Conservation (phyloP, 2,329 filamentous ascomycete genomes). For the Didymella sp. region DNA sequence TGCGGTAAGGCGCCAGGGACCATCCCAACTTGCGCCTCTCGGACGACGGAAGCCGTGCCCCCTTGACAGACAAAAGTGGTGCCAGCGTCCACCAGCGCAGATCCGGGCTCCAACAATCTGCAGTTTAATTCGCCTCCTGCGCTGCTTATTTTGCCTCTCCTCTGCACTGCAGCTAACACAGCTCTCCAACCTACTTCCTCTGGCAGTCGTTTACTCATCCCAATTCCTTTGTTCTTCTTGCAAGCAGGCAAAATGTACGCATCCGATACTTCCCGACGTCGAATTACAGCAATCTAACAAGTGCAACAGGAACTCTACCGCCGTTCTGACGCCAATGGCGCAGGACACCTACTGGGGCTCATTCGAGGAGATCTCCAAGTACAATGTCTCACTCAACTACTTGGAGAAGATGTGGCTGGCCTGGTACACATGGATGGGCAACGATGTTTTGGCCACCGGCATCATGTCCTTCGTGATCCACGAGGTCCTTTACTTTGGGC, state of each 20-base stretch:
- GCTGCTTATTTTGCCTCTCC: constrained; percentile 24
- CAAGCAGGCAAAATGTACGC: constrained; percentile 36
- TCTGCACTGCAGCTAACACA: constrained; percentile 28
- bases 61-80: constrained; percentile 41
- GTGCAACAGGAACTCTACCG: constrained; percentile 46
- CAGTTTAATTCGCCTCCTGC: constrained; percentile 43
- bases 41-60: constrained; percentile 32
- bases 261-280: constrained; percentile 17
- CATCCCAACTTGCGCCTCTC: constrained; percentile 11
- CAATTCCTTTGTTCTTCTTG: constrained; percentile 14
- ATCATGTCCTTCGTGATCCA: constrained; percentile 98
- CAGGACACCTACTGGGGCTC: constrained; percentile 70
- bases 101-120: constrained; percentile 36
- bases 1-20: constrained; percentile 21
- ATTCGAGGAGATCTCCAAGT: constrained; percentile 69
- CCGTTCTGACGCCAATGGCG: constrained; percentile 47
- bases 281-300: constrained; percentile 28
- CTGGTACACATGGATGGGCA: constrained; percentile 98
- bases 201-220: constrained; percentile 28
- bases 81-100: constrained; percentile 23
- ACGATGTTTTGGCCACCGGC: constrained; percentile 93
- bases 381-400: constrained; percentile 86
- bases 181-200: constrained; percentile 6
- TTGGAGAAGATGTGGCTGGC: constrained; percentile 90
- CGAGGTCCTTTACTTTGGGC: constrained; percentile 92